A percentile compares a stretch with the other conserved stretches of the same genome.
phyloP scores from a whole-genome alignment of 208 protist species.

The Leptomonas seymouri region DNA sequence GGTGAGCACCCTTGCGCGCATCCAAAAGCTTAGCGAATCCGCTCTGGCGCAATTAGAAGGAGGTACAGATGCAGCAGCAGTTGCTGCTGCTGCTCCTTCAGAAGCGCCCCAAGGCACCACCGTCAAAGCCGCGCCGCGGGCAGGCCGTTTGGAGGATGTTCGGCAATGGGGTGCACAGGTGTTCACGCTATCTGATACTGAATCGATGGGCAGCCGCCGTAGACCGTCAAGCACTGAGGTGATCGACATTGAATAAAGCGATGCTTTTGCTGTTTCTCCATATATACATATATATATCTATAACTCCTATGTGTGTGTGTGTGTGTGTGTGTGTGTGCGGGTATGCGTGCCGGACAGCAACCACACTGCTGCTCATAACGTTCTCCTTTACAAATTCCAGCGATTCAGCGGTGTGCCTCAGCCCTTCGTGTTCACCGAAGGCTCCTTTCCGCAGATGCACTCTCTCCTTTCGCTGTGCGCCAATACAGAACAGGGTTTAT shows the following conservation, averaged over 20 bases:
- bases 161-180: slow-evolving; percentile 3
- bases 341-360: no score
- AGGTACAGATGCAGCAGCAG: background rate
- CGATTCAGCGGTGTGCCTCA: no score
- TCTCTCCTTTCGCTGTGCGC: no score
- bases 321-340: background rate
- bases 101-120: background rate
- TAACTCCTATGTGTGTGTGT: background rate
- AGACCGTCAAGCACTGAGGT: slow-evolving; percentile 21
- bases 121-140: background rate
- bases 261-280: background rate
- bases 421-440: no score
- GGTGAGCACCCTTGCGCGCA: slow-evolving; percentile 7
- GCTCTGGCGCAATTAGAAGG: background rate
- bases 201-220: slow-evolving; percentile 13
- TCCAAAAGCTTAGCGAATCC: slow-evolving; percentile 16
- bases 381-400: no score
- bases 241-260: slow-evolving; percentile 27
- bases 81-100: background rate
- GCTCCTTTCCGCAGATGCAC: no score
- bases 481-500: no score
- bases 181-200: slow-evolving; percentile 24
- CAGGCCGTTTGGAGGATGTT: background rate
- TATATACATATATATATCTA: background rate
- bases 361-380: no score